Percentiles rank a stretch among this genome's conserved stretches.
Evolutionary conservation across 768 basidiomycete genomes (phyloP).

Genomic region (Termitomyces sp.): DNA sequence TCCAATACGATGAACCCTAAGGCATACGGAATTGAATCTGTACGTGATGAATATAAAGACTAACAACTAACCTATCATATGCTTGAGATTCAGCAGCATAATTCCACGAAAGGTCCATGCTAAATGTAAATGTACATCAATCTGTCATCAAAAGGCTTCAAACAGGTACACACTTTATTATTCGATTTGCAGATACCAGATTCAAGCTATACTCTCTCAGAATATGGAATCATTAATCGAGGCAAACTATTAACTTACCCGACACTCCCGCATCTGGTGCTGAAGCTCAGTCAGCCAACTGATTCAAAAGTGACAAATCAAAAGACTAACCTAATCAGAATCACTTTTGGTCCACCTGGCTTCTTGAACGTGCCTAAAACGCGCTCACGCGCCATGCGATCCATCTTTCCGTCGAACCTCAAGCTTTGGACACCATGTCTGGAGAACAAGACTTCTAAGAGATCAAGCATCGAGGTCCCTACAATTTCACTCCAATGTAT

Average conservation of each 20-base stretch:
- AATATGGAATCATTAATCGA: background rate
- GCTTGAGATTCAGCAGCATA: conserved; percentile 69
- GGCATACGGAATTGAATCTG: conserved; percentile 25
- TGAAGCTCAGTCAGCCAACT: conserved; percentile 14
- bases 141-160: background rate
- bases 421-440: conserved; percentile 52
- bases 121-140: conserved; percentile 22
- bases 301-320: background rate
- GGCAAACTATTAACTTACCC: conserved; percentile 23
- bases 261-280: conserved; percentile 65
- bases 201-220: conserved; percentile 33
- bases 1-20: conserved; percentile 61
- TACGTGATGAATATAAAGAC: background rate
- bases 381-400: conserved; percentile 41
- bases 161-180: conserved; percentile 47
- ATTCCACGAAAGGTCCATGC: conserved; percentile 73
- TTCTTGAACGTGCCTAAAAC: conserved; percentile 49
- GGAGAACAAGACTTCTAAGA: conserved; percentile 54
- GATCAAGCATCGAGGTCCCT: conserved; percentile 74
- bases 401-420: conserved; percentile 70
- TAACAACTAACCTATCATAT: conserved; percentile 31
- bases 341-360: conserved; percentile 51
- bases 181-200: conserved; percentile 61
- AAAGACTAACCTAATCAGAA: conserved; percentile 49
- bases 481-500: background rate